These are phyloP conservation scores for Quercus variabilis DNA, from an alignment of 306 rosid genomes.

Conservation along the genomic window DNA sequence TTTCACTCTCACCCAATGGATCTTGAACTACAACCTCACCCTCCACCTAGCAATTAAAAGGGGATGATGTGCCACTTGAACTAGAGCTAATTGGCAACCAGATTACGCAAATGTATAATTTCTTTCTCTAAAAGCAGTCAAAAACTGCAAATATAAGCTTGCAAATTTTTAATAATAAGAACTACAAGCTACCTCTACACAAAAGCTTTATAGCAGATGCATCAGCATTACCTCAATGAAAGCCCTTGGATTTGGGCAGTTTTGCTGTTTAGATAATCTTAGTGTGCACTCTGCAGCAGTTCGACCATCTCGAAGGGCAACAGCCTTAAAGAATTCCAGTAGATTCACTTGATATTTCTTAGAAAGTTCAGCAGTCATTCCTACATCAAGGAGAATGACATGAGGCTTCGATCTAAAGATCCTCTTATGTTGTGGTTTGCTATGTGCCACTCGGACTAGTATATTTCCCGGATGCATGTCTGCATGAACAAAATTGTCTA, in stretches of 20 bases:
- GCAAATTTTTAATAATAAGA: not conserved
- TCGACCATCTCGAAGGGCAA: conserved; percentile 68
- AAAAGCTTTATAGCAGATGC: conserved; percentile 8
- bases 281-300: conserved; percentile 71
- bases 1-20: no score
- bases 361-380: conserved; percentile 75
- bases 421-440: conserved; percentile 33
- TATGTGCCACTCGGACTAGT: conserved; percentile 51
- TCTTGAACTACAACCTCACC: no score
- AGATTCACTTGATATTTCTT: conserved; percentile 45
- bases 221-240: conserved; percentile 62
- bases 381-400: conserved; percentile 84
- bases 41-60: no score
- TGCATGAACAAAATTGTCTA: conserved; percentile 82
- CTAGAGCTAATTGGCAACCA: not conserved
- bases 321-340: conserved; percentile 69
- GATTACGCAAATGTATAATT: not conserved
- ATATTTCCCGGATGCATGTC: conserved; percentile 95
- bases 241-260: conserved; percentile 72
- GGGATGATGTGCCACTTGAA: no score
- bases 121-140: not conserved
- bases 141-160: not conserved
- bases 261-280: conserved; percentile 60
- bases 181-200: not conserved
- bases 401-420: conserved; percentile 69